Evolutionary conservation across 2,329 filamentous ascomycete species (phyloP).

Genomic region (Trichoderma sp.): DNA sequence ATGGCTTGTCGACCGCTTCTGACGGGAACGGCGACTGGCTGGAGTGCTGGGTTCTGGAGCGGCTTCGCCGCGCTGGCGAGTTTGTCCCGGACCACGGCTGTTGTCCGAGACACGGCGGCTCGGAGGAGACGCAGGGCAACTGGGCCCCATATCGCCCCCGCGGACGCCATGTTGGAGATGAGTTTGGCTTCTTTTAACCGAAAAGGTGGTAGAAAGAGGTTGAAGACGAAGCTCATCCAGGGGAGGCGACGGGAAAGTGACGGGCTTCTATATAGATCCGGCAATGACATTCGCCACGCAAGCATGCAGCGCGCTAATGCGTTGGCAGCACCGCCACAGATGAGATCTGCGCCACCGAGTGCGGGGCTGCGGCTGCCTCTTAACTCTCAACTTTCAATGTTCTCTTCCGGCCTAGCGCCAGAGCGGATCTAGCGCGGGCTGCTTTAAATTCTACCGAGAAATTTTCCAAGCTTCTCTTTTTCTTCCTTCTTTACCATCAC

Average conservation of each 20-base stretch:
- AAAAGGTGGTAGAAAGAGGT: conserved; percentile 28
- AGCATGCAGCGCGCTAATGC: conserved; percentile 32
- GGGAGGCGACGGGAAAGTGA: conserved; percentile 13
- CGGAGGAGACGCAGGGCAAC: conserved; percentile 58
- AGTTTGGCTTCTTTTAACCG: conserved; percentile 30
- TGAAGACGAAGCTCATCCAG: conserved; percentile 27
- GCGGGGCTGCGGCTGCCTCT: conserved; percentile 29
- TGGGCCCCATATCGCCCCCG: conserved; percentile 59
- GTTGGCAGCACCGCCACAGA: conserved; percentile 44
- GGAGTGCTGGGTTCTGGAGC: conserved; percentile 48
- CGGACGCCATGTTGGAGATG: conserved; percentile 54
- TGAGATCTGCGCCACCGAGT: conserved; percentile 32
- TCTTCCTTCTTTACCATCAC: conserved; percentile 31
- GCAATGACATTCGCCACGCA: conserved; percentile 35
- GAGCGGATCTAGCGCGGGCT: conserved; percentile 35
- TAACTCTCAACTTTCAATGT: too few relatives aligned
- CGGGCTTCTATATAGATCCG: conserved; percentile 22
- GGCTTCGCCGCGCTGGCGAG: conserved; percentile 50
- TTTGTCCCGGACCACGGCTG: conserved; percentile 55
- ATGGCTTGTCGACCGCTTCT: conserved; percentile 54
- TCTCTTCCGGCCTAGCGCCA: conserved; percentile 26
- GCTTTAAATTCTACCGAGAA: conserved; percentile 35
- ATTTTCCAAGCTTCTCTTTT: conserved; percentile 33
- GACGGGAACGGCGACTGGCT: conserved; percentile 47
- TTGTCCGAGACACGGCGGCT: conserved; percentile 54